Conservation (phyloP, 495 filamentous ascomycete genomes). For the Lepidopterella palustris region DNA sequence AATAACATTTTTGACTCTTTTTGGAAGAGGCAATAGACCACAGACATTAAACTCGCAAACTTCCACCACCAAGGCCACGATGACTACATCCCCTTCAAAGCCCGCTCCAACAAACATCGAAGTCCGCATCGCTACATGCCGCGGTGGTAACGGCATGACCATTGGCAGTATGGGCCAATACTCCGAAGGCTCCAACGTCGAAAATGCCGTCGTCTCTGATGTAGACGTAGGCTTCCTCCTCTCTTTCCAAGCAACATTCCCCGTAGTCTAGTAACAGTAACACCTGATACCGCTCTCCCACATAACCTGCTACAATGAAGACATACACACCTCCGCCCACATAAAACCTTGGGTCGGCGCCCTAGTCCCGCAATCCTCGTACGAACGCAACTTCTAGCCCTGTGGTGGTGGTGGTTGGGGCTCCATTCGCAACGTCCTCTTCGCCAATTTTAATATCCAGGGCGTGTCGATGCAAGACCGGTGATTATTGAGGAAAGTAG, state of each 20-base stretch:
- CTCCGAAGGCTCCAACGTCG: constrained; percentile 48
- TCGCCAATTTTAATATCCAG: constrained; percentile 47
- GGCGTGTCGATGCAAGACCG: constrained; percentile 41
- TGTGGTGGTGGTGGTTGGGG: constrained; percentile 52
- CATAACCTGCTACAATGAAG: constrained; percentile 43
- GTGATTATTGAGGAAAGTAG: constrained; percentile 46
- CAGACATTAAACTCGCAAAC: constrained; percentile 47
- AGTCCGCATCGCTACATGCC: constrained; percentile 48
- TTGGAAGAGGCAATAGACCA: constrained; percentile 49
- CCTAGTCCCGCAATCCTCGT: constrained; percentile 40
- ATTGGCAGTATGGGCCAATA: constrained; percentile 54
- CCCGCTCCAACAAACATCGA: constrained; percentile 48
- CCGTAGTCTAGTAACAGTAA: no score
- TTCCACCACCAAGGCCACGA: constrained; percentile 55
- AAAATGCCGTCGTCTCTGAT: constrained; percentile 43
- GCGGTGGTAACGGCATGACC: constrained; percentile 51
- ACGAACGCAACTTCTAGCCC: constrained; percentile 45
- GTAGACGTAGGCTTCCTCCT: constrained; percentile 29
- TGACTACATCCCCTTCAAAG: constrained; percentile 55
- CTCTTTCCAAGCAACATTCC: no score
- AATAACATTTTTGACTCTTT: background rate
- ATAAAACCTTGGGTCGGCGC: constrained; percentile 55
- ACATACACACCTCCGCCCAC: constrained; percentile 48
- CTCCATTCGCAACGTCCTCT: constrained; percentile 45
- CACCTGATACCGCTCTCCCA: constrained; percentile 9